Percentiles rank a stretch among this genome's conserved stretches.
These are phyloP conservation scores for Colletotrichum siamense DNA, from an alignment of 2,329 filamentous ascomycete species.

Conservation along the genomic window DNA sequence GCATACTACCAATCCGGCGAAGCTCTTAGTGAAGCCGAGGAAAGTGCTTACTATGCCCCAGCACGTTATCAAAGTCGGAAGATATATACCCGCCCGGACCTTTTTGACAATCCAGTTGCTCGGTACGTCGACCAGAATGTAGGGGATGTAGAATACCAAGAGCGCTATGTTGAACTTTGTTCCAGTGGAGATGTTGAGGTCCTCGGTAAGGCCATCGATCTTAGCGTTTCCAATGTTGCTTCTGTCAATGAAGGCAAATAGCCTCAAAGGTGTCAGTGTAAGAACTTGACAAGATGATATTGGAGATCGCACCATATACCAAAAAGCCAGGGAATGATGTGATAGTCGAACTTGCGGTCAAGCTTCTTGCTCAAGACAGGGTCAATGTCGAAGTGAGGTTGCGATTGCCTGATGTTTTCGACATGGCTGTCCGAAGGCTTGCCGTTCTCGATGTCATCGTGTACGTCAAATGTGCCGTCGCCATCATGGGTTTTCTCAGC, in stretches of 20 bases:
- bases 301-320: neutral
- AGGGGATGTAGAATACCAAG: slow-evolving; percentile 71
- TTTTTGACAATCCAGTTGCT: slow-evolving; percentile 71
- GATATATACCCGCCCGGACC: slow-evolving; percentile 67
- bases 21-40: slow-evolving; percentile 27
- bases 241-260: slow-evolving; percentile 61
- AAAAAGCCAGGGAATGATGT: slow-evolving; percentile 3
- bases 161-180: slow-evolving; percentile 67
- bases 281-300: too few relatives aligned
- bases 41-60: slow-evolving; percentile 30
- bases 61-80: slow-evolving; percentile 67
- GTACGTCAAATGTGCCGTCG: neutral
- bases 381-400: slow-evolving; percentile 10
- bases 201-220: slow-evolving; percentile 40
- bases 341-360: slow-evolving; percentile 30
- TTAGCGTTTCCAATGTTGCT: slow-evolving; percentile 58
- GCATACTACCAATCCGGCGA: slow-evolving; percentile 28
- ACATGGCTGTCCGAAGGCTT: neutral
- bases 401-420: neutral
- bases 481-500: neutral
- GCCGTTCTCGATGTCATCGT: neutral
- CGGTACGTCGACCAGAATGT: slow-evolving; percentile 68
- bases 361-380: slow-evolving; percentile 23
- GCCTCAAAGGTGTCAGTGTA: slow-evolving; percentile 22
- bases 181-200: slow-evolving; percentile 50